Conservation (phyloP, 2,329 filamentous ascomycete species). For the Fusarium sublunatum region DNA sequence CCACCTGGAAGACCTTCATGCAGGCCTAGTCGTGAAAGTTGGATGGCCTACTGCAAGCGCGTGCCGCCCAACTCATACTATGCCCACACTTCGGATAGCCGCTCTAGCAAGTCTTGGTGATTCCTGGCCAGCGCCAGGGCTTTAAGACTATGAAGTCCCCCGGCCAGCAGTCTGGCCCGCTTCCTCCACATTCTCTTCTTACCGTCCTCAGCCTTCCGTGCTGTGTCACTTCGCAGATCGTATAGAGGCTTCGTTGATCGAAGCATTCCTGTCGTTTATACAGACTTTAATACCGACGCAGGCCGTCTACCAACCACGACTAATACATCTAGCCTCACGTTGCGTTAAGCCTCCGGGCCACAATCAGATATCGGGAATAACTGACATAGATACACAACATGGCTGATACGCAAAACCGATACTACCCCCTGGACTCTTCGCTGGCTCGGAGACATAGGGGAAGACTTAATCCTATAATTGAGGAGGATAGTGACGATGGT, state of each 20-base stretch:
- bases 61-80: constrained; percentile 37
- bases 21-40: constrained; percentile 29
- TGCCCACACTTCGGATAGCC: constrained; percentile 40
- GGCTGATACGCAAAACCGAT: constrained; percentile 56
- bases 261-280: constrained; percentile 57
- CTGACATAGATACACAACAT: constrained; percentile 55
- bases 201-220: constrained; percentile 46
- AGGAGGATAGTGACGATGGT: constrained; percentile 62
- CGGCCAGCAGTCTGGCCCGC: constrained; percentile 45
- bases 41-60: constrained; percentile 43
- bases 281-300: constrained; percentile 48
- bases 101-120: constrained; percentile 34
- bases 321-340: constrained; percentile 38
- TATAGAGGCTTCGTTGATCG: constrained; percentile 58
- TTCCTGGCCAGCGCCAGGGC: constrained; percentile 35
- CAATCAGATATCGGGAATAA: constrained; percentile 49
- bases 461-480: constrained; percentile 74
- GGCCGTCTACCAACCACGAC: constrained; percentile 49
- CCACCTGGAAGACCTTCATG: constrained; percentile 29
- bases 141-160: constrained; percentile 47
- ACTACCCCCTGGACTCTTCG: constrained; percentile 63
- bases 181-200: constrained; percentile 52
- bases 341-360: constrained; percentile 29
- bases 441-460: constrained; percentile 65
- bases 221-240: constrained; percentile 45